Evolutionary conservation across 1,284 basidiomycete genomes (phyloP).

Genomic region (Ceratobasidium sp.): DNA sequence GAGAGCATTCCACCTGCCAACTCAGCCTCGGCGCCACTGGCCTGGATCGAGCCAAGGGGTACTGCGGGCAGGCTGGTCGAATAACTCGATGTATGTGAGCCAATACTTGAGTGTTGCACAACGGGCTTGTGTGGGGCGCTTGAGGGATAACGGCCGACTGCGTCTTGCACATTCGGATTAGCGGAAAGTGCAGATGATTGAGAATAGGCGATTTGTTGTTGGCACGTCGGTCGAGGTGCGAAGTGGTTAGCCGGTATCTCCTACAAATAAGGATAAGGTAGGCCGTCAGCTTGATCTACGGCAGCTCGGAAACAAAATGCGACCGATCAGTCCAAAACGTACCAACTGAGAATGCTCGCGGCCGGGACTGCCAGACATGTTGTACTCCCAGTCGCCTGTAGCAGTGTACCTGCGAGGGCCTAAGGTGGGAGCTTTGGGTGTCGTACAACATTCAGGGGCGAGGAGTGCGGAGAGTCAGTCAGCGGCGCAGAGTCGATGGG

Average conservation of each 20-base stretch:
- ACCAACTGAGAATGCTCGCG: constrained; percentile 62
- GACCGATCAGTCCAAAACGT: constrained; percentile 47
- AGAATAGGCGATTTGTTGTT: constrained; percentile 60
- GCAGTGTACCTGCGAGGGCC: constrained; percentile 27
- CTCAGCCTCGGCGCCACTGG: constrained; percentile 53
- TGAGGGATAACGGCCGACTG: constrained; percentile 24
- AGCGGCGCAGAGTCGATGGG: constrained; percentile 61
- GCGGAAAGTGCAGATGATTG: constrained; percentile 53
- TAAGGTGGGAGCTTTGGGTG: constrained; percentile 12
- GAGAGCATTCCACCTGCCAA: constrained; percentile 68
- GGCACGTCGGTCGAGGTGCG: constrained; percentile 59
- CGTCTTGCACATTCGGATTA: constrained; percentile 40
- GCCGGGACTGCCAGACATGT: constrained; percentile 51
- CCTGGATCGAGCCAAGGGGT: constrained; percentile 24
- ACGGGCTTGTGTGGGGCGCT: constrained; percentile 2
- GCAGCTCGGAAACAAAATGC: constrained; percentile 17
- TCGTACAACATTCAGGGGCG: constrained; percentile 20
- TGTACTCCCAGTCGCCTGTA: constrained; percentile 66
- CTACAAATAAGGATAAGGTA: constrained; percentile 19
- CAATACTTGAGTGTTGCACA: constrained; percentile 17
- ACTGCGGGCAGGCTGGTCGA: constrained; percentile 21
- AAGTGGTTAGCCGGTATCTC: constrained; percentile 27
- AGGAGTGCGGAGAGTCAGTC: constrained; percentile 38
- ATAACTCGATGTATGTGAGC: constrained; percentile 15
- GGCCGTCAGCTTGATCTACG: not conserved